A percentile compares a stretch with the other conserved stretches of the same genome.
These are phyloP conservation scores for Penicillium sp. DNA, from an alignment of 2,329 filamentous ascomycete species.

Conservation along the genomic window DNA sequence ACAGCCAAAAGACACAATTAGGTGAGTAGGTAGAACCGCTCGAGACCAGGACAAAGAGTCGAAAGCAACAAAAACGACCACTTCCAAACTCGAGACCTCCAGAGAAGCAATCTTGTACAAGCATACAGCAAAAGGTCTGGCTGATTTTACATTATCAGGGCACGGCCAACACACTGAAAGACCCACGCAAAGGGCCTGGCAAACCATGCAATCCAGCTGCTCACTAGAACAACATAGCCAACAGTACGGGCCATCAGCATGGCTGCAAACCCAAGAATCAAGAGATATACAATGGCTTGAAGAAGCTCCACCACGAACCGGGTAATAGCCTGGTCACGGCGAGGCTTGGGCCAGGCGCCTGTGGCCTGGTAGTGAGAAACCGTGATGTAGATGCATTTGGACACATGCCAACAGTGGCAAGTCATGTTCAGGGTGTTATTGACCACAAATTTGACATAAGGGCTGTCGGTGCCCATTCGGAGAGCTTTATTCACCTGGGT, in stretches of 20 bases:
- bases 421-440: constrained; percentile 30
- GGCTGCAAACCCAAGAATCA: constrained; percentile 30
- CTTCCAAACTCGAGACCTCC: background rate
- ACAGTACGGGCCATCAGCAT: constrained; percentile 30
- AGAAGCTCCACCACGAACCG: constrained; percentile 29
- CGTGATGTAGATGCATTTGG: constrained; percentile 22
- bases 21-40: background rate
- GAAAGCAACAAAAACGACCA: background rate
- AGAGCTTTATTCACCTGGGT: constrained; percentile 25
- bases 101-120: background rate
- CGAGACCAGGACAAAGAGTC: background rate
- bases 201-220: constrained; percentile 38
- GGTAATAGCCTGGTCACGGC: constrained; percentile 27
- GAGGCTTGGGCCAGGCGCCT: constrained; percentile 27
- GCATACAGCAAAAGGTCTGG: background rate
- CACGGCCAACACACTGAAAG: constrained; percentile 26
- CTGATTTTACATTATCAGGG: constrained; percentile 21
- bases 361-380: constrained; percentile 31
- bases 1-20: background rate
- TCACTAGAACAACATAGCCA: constrained; percentile 32
- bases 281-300: constrained; percentile 33
- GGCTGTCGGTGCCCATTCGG: constrained; percentile 21
- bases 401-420: constrained; percentile 30
- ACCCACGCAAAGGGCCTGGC: constrained; percentile 32
- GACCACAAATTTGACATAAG: constrained; percentile 22